Evolutionary conservation across 495 filamentous ascomycete species (phyloP), one percentile per base, ranked within the genome.

Genomic region (Penicillium maclennaniae): DNA sequence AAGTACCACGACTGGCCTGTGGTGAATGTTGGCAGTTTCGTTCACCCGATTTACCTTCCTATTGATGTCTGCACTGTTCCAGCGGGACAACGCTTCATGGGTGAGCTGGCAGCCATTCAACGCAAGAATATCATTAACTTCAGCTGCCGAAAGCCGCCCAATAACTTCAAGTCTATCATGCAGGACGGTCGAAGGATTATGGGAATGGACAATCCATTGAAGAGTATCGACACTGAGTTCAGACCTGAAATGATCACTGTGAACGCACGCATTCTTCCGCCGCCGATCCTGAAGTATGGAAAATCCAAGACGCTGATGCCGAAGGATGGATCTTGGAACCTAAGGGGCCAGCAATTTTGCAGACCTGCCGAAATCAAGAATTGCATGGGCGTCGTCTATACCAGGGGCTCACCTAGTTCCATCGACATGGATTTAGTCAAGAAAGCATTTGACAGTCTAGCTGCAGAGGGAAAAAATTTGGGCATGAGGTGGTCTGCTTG

Each of bases 121-220:
- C 83, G 82, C 0, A 66, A 73, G 0, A 42, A 64, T 0, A 91
- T 91, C 81, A 80, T 88, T 36, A 60, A 58, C 2, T 86, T 89
- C 60, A 83, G 88, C 6, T 85, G 81, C 47, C 78, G 87, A 6
- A 60, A 65, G 1, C 85, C 88, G 0, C 72, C 69, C 1, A 66
- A 72, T 23, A 92, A 92, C 56, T 86, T 81, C 0, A 48, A 69
- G 6, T 85, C 83, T 0, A 85, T 93, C 55, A 69, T 74, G 0
- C 68, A 60, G 0, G 64, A 77, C 8, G 87, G 82, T 5, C 70
- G 72, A 1, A 43, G 55, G 0, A 63, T 82, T 16, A 66, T 83
- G 39, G 72, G 77, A 23, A 69, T 87, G 0, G 3, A 20, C 0
- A 52, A 71, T 1, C 17, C 47, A 1, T 50, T 43, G n/a, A 25